Evolutionary conservation across 192 early-diverging fungal genomes (phyloP), one percentile per base, ranked within the genome.

Genomic region (Rhizophlyctis rosea): DNA sequence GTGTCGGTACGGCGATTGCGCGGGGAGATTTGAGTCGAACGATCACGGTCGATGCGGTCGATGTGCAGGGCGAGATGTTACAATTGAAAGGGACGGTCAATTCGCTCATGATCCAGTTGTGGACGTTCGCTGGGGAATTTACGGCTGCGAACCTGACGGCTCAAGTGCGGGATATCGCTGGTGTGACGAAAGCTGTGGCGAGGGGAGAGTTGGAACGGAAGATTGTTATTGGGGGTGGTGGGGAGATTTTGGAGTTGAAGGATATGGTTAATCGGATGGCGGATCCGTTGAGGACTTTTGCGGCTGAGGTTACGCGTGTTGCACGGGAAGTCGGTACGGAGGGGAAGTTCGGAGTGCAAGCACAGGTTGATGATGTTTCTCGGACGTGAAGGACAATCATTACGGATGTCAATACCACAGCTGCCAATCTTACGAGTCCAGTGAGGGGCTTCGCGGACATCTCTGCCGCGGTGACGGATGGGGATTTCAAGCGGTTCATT

Each of bases 141-240:
- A 80, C 82, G 29, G 81, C 84, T 53, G 82, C n/a, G n/a, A n/a
- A n/a, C n/a, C n/a, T n/a, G n/a, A n/a, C n/a, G n/a, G 16, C 85
- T 14, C 86, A 87, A 59, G 84, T 89, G 5, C 78, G 87, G 24
- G 77, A 74, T 7, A 89, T 89, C 57, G 83, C 84, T n/a, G 65
- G 68, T 50, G 86, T 89, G 5, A 78, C 73, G 33, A 83, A 79
- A 52, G 76, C 87, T 0, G 82, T 89, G 3, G 82, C 78, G 3
- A 48, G 62, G 21, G 87, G 87, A n/a, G 82, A 89, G 52, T 60
- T 89, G 27, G 73, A 72, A 1, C 82, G 83, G 65, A 78, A 77
- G n/a, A 76, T 89, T 50, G 68, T 78, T 34, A 80, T 87, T 18
- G 79, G 83, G 34, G 77, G 72, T 7, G 70, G 69, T 34, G 87